Base-by-base conservation (phyloP, 2,329 filamentous ascomycete species). In the Juglanconis sp. region DNA sequence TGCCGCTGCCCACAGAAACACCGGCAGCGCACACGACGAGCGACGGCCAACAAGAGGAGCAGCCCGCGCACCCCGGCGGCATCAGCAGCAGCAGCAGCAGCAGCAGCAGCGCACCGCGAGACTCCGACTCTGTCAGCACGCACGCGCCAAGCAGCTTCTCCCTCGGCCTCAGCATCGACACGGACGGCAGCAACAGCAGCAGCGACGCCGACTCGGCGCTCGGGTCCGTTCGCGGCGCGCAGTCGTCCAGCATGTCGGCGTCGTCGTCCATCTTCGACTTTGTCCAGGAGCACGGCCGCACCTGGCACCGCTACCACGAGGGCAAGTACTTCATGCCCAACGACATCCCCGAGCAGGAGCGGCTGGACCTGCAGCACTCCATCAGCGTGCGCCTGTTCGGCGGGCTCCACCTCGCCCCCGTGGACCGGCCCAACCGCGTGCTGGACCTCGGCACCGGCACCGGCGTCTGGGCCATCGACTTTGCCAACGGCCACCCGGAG, bases 371-470 rank as follows among this genome's bases (percentile, higher is more conserved):
- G 30, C 64, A 65, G 36, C 64, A 67, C 44, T 47, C 53, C 13
- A 62, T 67, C 36, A 63, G 48, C 32, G 51, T 65, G 50, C 59
- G 59, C 6, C 48, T 65, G 1, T 58, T 61, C 30, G 63, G 62
- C 11, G 59, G 65, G 36, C 61, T 67, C 3, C 59, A 59, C 31
- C 53, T 67, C 1, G 67, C 67, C 5, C 67, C 67, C 5, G 60
- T 66, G 24, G 56, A 62, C 9, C 38, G 53, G 2, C 64, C 64
- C 11, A 48, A 60, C 24, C 51, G 62, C 13, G 67, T 71, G 31
- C 61, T 71, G 24, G 69, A 71, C 51, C 38, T 70, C 15, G 69
- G 69, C 40, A 71, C 69, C 1, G 69, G 66, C 6, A 68, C 67
- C 5, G 68, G 68, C 10, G 66, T 68, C 50, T 70, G 68, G 67